Conservation (phyloP, 164 flowering plant genomes). For the grape (Vitis vinifera) region DNA sequence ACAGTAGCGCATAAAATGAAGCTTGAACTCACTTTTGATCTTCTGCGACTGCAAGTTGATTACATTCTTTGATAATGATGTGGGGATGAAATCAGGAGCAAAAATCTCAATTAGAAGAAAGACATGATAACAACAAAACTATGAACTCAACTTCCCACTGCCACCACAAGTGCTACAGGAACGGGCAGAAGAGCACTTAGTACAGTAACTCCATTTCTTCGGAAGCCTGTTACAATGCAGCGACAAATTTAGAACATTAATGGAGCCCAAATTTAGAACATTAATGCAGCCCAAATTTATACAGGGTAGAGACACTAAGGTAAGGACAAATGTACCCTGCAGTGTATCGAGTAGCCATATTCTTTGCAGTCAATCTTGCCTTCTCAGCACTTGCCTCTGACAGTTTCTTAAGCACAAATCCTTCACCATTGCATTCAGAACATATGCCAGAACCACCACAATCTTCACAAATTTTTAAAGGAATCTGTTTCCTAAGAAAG, state of each 20-base stretch:
- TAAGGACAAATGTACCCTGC: constrained; percentile 57
- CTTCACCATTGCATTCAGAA: constrained; percentile 93
- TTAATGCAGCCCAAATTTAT: neutral
- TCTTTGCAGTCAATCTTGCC: constrained; percentile 76
- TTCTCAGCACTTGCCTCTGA: constrained; percentile 76
- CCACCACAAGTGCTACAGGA: constrained; percentile 82
- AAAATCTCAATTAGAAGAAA: neutral
- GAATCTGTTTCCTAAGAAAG: constrained; percentile 38
- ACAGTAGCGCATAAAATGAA: neutral
- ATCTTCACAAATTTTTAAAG: constrained; percentile 60
- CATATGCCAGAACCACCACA: constrained; percentile 94
- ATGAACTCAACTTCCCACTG: constrained; percentile 55
- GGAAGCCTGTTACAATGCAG: constrained; percentile 66
- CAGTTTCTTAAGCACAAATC: constrained; percentile 75
- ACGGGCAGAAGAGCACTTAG: constrained; percentile 82
- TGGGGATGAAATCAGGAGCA: neutral
- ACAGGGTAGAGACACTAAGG: neutral
- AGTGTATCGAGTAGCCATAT: constrained; percentile 90
- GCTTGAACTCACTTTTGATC: constrained; percentile 5
- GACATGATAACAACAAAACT: constrained; percentile 7
- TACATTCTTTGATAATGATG: neutral
- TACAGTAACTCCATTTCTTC: constrained; percentile 96
- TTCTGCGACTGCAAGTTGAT: neutral
- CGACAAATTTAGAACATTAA: neutral
- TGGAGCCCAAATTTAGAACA: neutral